Conservation (phyloP, 2,329 filamentous ascomycete genomes). For the Monascus ruber region DNA sequence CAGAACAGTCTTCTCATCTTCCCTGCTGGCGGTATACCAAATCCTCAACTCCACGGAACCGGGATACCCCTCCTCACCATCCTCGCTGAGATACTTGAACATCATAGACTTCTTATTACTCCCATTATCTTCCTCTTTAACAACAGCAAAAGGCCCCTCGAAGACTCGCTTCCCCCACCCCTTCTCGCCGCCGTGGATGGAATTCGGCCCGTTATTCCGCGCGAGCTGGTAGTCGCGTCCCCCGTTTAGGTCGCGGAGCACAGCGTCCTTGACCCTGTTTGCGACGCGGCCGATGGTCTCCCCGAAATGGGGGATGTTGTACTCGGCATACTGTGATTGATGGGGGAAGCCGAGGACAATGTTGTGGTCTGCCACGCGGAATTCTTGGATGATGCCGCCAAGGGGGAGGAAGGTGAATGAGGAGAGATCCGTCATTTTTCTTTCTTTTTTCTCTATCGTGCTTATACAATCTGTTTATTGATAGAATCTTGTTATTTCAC, state of each 20-base stretch:
- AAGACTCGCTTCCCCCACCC: constrained; percentile 49
- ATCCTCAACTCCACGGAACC: constrained; percentile 69
- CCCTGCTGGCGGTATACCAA: constrained; percentile 65
- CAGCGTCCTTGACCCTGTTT: constrained; percentile 66
- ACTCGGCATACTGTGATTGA: constrained; percentile 59
- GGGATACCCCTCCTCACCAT: constrained; percentile 84
- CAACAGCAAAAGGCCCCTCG: constrained; percentile 36
- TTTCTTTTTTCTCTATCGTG: too few species aligned
- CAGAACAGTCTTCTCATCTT: constrained; percentile 57
- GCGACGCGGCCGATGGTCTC: constrained; percentile 79
- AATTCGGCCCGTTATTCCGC: constrained; percentile 68
- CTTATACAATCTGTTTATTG: too few species aligned
- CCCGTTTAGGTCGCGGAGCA: constrained; percentile 60
- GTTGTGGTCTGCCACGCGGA: constrained; percentile 66
- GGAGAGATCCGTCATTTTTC: constrained; percentile 4
- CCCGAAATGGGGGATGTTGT: constrained; percentile 72
- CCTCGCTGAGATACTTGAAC: constrained; percentile 56
- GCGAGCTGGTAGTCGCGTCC: constrained; percentile 55
- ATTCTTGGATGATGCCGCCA: constrained; percentile 49
- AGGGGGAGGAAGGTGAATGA: constrained; percentile 35
- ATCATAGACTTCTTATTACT: constrained; percentile 55
- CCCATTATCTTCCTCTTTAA: constrained; percentile 7
- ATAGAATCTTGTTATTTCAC: too few species aligned
- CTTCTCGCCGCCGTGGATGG: constrained; percentile 57
- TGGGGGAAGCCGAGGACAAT: constrained; percentile 80